phyloP scores from a whole-genome alignment of 1,139 yeast genomes.

The Lipomyces yarrowii region DNA sequence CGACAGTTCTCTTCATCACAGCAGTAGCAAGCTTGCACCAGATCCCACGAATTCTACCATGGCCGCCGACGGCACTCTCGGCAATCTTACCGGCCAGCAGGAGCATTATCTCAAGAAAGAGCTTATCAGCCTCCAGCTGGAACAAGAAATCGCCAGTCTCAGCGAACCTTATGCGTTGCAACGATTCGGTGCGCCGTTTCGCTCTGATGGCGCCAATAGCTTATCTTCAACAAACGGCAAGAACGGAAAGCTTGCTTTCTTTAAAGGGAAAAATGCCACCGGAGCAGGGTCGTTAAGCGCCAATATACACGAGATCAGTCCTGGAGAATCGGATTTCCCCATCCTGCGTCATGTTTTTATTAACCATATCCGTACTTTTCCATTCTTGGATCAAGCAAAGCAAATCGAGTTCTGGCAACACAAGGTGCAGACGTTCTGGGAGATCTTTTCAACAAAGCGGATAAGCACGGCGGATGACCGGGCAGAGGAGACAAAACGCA shows the following conservation, averaged over 20 bases:
- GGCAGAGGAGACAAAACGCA: constrained; percentile 72
- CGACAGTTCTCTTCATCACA: not conserved
- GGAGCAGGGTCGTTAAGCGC: constrained; percentile 1
- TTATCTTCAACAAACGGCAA: not conserved
- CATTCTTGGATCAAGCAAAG: constrained; percentile 62
- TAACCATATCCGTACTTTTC: constrained; percentile 67
- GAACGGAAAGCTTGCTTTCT: not conserved
- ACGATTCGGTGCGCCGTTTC: constrained; percentile 74
- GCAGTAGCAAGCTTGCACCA: not conserved
- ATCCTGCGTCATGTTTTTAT: constrained; percentile 65
- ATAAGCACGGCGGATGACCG: constrained; percentile 72
- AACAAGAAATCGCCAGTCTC: constrained; percentile 61
- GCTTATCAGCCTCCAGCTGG: constrained; percentile 62
- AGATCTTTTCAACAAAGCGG: constrained; percentile 69
- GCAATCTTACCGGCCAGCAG: constrained; percentile 26
- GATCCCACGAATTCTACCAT: not conserved
- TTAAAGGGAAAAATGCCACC: not conserved
- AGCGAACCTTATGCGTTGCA: constrained; percentile 61
- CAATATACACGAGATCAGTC: constrained; percentile 19
- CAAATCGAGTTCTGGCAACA: constrained; percentile 71
- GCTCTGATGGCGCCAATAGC: constrained; percentile 21
- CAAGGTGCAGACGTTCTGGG: constrained; percentile 78
- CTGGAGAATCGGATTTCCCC: constrained; percentile 53
- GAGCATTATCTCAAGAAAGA: constrained; percentile 84
- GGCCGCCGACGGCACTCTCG: not conserved